phyloP scores from a whole-genome alignment of 306 rosid genomes.

The Lathyrus aphaca region DNA sequence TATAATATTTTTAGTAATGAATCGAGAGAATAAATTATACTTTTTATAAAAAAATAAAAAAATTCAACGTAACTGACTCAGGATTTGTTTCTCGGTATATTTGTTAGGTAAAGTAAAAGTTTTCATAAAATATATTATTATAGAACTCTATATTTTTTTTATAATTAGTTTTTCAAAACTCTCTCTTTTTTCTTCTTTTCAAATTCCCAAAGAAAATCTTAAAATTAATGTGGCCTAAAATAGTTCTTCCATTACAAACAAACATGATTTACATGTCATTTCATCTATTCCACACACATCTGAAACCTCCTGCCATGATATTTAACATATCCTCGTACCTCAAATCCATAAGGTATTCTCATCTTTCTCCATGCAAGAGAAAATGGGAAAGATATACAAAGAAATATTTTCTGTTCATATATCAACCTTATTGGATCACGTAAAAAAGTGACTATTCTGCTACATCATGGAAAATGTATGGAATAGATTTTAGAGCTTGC shows the following conservation, averaged over 20 bases:
- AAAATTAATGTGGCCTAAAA: not conserved
- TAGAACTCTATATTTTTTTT: too few relatives aligned
- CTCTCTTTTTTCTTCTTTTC: too few relatives aligned
- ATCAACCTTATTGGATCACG: not conserved
- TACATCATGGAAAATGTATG: not conserved
- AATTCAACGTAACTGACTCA: too few relatives aligned
- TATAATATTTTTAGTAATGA: too few relatives aligned
- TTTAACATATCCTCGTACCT: not conserved
- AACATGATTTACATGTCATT: constrained; percentile 10
- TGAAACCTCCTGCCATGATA: not conserved
- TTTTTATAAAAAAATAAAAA: too few relatives aligned
- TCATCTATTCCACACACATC: not conserved
- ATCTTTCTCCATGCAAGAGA: not conserved
- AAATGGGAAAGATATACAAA: not conserved
- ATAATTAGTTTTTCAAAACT: too few relatives aligned
- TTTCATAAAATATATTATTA: too few relatives aligned
- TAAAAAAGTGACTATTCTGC: not conserved
- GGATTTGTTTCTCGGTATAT: too few relatives aligned
- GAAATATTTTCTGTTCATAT: not conserved
- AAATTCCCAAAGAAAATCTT: too few relatives aligned
- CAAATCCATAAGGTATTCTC: not conserved
- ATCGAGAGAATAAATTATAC: too few relatives aligned
- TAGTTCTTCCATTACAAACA: constrained; percentile 29
- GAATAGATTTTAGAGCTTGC: not conserved
- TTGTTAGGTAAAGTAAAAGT: too few relatives aligned